Conservation (phyloP, 345 rosid species). For the Kandelia obovata region DNA sequence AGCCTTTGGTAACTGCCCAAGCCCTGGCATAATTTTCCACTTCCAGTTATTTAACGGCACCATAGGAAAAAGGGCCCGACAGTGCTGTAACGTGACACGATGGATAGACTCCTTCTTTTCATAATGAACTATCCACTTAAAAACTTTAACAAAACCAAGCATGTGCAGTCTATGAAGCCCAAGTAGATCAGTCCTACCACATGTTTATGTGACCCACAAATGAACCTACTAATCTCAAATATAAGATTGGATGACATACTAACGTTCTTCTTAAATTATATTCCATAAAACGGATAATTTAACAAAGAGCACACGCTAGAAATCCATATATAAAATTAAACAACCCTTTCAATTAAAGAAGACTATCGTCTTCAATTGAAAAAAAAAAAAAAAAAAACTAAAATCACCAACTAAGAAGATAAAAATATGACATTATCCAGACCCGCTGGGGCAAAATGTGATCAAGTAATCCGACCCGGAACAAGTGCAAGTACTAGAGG, state of each 20-base stretch:
- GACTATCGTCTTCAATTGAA: neutral
- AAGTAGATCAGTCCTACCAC: too few relatives aligned
- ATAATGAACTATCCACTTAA: too few relatives aligned
- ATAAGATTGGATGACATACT: neutral
- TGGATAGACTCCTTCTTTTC: too few relatives aligned
- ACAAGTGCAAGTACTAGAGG: conserved; percentile 75
- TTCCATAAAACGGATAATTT: neutral
- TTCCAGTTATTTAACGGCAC: too few relatives aligned
- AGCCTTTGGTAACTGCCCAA: too few relatives aligned
- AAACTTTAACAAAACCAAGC: too few relatives aligned
- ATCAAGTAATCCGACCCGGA: conserved; percentile 69
- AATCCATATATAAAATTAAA: neutral
- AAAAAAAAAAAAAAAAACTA: neutral
- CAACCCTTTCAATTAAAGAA: neutral
- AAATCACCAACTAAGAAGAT: neutral
- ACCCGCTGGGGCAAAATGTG: conserved; percentile 58
- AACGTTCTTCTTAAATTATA: neutral
- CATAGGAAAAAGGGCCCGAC: too few relatives aligned
- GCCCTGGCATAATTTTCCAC: too few relatives aligned
- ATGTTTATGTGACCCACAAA: neutral
- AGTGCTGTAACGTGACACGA: too few relatives aligned
- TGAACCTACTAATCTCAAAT: neutral
- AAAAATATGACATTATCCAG: neutral
- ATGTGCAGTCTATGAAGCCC: too few relatives aligned
- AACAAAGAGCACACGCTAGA: too few relatives aligned